Percentiles rank a stretch among this genome's conserved stretches.
Conservation (phyloP, 1,139 yeast genomes). For the Zhuliangozyma blackwelliae region DNA sequence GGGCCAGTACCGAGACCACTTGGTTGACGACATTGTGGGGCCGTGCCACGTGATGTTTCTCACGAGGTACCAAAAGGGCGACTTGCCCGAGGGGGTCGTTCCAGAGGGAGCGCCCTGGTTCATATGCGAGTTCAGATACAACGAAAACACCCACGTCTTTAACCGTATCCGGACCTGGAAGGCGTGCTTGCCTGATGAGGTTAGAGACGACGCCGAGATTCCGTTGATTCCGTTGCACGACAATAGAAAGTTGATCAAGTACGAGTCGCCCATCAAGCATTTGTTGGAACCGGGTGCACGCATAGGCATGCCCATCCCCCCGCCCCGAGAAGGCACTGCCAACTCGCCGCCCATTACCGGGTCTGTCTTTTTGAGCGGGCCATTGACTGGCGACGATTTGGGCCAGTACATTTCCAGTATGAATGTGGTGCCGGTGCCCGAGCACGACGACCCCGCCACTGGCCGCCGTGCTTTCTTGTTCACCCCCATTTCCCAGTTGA, state of each 20-base stretch:
- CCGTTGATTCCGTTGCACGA: slow-evolving; percentile 53
- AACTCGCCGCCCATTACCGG: slow-evolving; percentile 90
- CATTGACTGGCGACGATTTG: slow-evolving; percentile 70
- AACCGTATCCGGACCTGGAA: slow-evolving; percentile 97
- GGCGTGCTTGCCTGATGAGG: slow-evolving; percentile 96
- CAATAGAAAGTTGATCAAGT: slow-evolving; percentile 66
- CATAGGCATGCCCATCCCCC: slow-evolving; percentile 72
- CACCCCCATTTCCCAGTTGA: slow-evolving; percentile 46
- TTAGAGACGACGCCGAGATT: slow-evolving; percentile 80
- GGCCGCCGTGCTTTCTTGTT: slow-evolving; percentile 41
- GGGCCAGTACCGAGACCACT: slow-evolving; percentile 93
- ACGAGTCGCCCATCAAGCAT: slow-evolving; percentile 79
- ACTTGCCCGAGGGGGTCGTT: slow-evolving; percentile 65
- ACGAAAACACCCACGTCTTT: slow-evolving; percentile 83
- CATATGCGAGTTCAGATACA: slow-evolving; percentile 92
- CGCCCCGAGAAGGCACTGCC: slow-evolving; percentile 69
- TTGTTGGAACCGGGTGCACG: slow-evolving; percentile 71
- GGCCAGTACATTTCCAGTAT: slow-evolving; percentile 64
- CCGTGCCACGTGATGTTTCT: slow-evolving; percentile 94
- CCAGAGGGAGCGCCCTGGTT: slow-evolving; percentile 79
- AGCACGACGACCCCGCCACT: slow-evolving; percentile 51
- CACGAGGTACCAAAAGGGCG: slow-evolving; percentile 92
- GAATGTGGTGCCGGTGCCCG: slow-evolving; percentile 48
- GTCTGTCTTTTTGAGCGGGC: slow-evolving; percentile 76
- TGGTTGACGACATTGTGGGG: slow-evolving; percentile 81